Evolutionary conservation across 1,284 basidiomycete genomes (phyloP).

Genomic region (Moniliella sp.): DNA sequence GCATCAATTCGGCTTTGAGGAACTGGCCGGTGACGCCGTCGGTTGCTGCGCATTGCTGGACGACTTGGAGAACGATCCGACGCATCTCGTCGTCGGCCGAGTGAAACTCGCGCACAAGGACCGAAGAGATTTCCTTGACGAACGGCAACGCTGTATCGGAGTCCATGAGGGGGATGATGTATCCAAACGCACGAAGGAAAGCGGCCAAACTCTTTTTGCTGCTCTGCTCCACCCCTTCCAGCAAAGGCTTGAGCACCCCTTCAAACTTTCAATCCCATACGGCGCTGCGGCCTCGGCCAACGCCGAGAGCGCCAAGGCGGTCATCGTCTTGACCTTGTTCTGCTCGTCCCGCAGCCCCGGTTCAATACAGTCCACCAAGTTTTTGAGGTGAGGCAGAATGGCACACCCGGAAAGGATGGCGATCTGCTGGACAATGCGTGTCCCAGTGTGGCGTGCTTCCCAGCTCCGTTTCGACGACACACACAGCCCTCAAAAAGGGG

Average conservation of each 20-base stretch:
- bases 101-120: conserved; percentile 86
- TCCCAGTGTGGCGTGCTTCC: conserved; percentile 97
- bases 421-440: conserved; percentile 96
- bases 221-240: conserved; percentile 90
- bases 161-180: conserved; percentile 98
- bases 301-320: conserved; percentile 80
- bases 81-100: conserved; percentile 99
- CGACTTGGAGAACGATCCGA: conserved; percentile 95
- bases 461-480: conserved; percentile 92
- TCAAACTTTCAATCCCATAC: conserved; percentile 99
- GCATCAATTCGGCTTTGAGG: conserved; percentile 71
- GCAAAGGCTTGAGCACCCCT: conserved; percentile 86
- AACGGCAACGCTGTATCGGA: conserved; percentile 45
- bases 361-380: conserved; percentile 84
- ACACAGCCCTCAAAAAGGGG: conserved; percentile 93
- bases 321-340: conserved; percentile 98
- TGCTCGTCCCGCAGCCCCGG: conserved; percentile 91
- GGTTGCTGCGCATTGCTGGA: conserved; percentile 92
- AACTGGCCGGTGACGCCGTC: conserved; percentile 40
- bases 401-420: conserved; percentile 99
- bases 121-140: conserved; percentile 32
- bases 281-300: conserved; percentile 90
- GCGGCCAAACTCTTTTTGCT: conserved; percentile 93
- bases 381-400: conserved; percentile 86
- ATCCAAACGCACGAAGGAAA: conserved; percentile 94